phyloP scores from a whole-genome alignment of 768 basidiomycete species.

The Leccinum obscurum region DNA sequence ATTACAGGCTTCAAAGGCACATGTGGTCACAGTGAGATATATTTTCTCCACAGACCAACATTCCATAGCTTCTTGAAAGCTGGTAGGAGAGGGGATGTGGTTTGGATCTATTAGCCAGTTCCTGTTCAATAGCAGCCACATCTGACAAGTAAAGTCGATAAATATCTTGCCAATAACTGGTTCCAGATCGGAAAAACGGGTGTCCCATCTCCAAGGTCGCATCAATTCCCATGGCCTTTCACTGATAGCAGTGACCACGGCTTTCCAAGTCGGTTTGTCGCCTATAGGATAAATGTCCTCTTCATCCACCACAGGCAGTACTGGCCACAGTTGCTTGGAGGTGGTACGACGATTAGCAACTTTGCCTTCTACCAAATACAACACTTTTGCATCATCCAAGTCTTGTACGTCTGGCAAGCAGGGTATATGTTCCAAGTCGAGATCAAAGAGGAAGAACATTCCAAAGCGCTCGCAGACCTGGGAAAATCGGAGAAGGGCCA shows the following conservation, averaged over 20 bases:
- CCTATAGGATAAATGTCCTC: neutral
- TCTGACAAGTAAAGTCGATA: too few species aligned
- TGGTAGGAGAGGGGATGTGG: too few species aligned
- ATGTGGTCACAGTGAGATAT: too few species aligned
- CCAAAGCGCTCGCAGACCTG: neutral
- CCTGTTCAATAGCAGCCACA: too few species aligned
- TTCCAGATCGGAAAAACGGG: neutral
- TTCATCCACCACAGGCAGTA: neutral
- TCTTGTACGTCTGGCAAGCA: slow-evolving; percentile 1
- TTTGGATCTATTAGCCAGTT: too few species aligned
- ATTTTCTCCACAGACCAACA: too few species aligned
- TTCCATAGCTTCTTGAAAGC: too few species aligned
- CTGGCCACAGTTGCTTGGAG: slow-evolving; percentile 1
- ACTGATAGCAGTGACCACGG: neutral
- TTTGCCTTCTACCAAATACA: neutral
- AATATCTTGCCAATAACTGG: neutral
- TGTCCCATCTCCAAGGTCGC: neutral
- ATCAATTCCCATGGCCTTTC: neutral
- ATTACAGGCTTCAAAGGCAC: too few species aligned
- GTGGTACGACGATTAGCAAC: neutral
- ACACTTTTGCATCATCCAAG: slow-evolving; percentile 1
- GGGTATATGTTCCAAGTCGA: neutral
- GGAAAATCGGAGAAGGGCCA: neutral
- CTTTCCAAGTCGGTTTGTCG: neutral
- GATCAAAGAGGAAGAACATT: neutral